Conservation (phyloP, 2,329 filamentous ascomycete species). For the Fusarium chlamydosporum region DNA sequence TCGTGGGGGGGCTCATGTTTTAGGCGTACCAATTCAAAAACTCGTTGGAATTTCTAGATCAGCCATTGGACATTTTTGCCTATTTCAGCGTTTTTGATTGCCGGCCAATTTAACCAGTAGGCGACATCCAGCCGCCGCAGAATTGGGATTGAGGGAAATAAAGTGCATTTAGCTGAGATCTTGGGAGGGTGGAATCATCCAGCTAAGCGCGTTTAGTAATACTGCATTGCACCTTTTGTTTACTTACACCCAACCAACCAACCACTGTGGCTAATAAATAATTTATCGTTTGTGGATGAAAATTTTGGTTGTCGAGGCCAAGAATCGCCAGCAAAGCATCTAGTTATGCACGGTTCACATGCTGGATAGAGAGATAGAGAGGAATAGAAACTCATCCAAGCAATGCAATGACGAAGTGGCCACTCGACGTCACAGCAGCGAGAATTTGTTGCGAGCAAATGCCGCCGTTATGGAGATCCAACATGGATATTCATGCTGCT, state of each 20-base stretch:
- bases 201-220: conserved; percentile 21
- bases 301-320: conserved; percentile 14
- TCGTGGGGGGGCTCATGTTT: conserved; percentile 35
- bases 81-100: conserved; percentile 27
- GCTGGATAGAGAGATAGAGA: conserved; percentile 4
- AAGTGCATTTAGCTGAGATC: conserved; percentile 5
- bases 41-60: conserved; percentile 21
- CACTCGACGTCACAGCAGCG: conserved; percentile 46
- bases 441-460: conserved; percentile 34
- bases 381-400: conserved; percentile 4
- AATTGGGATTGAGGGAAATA: conserved; percentile 40
- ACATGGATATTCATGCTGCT: conserved; percentile 30
- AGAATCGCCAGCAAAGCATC: conserved; percentile 16
- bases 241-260: too few species aligned
- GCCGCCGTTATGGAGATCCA: conserved; percentile 33
- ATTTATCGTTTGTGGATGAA: background rate
- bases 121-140: conserved; percentile 22
- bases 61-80: conserved; percentile 31
- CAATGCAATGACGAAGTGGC: conserved; percentile 35
- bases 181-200: conserved; percentile 16
- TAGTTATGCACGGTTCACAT: conserved; percentile 7
- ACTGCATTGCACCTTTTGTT: background rate
- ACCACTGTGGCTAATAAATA: too few species aligned
- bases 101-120: conserved; percentile 41
- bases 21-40: conserved; percentile 38